These are phyloP conservation scores for Zymoseptoria ardabiliae DNA, from an alignment of 2,329 filamentous ascomycete genomes.

Conservation along the genomic window DNA sequence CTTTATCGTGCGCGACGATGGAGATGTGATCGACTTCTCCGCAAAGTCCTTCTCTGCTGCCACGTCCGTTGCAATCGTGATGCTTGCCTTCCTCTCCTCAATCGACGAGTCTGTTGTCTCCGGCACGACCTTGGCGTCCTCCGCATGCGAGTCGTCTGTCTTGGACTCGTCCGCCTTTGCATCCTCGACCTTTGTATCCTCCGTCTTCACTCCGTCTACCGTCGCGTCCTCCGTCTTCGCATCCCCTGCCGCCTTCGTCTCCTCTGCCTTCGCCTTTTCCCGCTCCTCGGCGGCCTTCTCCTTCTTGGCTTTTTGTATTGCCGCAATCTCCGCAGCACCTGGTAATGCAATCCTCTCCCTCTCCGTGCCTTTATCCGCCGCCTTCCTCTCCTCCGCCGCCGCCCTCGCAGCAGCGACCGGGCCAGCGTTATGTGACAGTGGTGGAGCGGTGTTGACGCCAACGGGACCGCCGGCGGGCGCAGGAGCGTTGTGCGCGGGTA, in stretches of 20 bases:
- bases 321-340: conserved; percentile 29
- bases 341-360: conserved; percentile 23
- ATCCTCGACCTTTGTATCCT: conserved; percentile 2
- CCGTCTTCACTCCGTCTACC: not conserved
- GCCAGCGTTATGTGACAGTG: conserved; percentile 11
- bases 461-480: conserved; percentile 21
- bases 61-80: not conserved
- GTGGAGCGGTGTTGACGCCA: conserved; percentile 23
- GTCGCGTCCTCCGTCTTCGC: not conserved
- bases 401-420: conserved; percentile 14
- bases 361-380: conserved; percentile 18
- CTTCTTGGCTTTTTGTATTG: conserved; percentile 7
- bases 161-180: not conserved
- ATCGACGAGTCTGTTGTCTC: conserved; percentile 8
- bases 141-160: not conserved
- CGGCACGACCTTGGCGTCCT: not conserved
- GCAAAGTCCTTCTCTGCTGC: not conserved
- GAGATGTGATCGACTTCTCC: not conserved
- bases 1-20: conserved; percentile 8
- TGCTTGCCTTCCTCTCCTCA: not conserved
- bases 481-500: conserved; percentile 28
- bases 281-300: not conserved
- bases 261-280: not conserved
- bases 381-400: conserved; percentile 10
- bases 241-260: not conserved